These are phyloP conservation scores for Cystofilobasidium capitatum DNA, from an alignment of 768 basidiomycete species.

Conservation along the genomic window DNA sequence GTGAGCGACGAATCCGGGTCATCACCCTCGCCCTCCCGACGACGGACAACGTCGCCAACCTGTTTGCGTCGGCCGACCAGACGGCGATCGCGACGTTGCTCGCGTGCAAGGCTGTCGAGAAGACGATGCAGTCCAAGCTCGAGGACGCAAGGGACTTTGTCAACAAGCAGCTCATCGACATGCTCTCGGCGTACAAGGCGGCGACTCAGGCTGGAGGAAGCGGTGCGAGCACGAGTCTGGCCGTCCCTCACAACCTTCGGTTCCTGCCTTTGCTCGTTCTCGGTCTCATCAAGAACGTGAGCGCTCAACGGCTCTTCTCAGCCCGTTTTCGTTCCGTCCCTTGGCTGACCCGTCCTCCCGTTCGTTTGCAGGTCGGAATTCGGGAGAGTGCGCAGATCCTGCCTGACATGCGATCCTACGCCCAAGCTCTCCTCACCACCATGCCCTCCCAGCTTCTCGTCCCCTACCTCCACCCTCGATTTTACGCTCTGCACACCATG, in stretches of 20 bases:
- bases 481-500: constrained; percentile 97
- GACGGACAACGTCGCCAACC: constrained; percentile 73
- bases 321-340: too few relatives aligned
- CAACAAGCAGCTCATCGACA: constrained; percentile 71
- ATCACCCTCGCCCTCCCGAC: constrained; percentile 79
- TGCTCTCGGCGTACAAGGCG: constrained; percentile 79
- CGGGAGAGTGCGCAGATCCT: constrained; percentile 95
- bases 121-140: constrained; percentile 69
- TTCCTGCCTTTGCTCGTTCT: constrained; percentile 84
- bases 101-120: constrained; percentile 87
- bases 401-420: constrained; percentile 89
- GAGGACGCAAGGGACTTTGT: constrained; percentile 83
- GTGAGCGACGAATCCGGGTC: constrained; percentile 84
- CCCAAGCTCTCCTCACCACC: constrained; percentile 81
- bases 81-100: constrained; percentile 72
- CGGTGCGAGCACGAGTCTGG: constrained; percentile 86
- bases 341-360: neutral
- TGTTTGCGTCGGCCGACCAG: constrained; percentile 84
- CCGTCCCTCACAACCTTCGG: constrained; percentile 86
- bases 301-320: constrained; percentile 32
- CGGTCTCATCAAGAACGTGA: constrained; percentile 85
- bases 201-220: constrained; percentile 91
- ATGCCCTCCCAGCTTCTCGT: constrained; percentile 82
- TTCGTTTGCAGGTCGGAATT: constrained; percentile 60
- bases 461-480: constrained; percentile 87